Evolutionary conservation across 768 basidiomycete species (phyloP).

Genomic region (Termitomyces sp.): DNA sequence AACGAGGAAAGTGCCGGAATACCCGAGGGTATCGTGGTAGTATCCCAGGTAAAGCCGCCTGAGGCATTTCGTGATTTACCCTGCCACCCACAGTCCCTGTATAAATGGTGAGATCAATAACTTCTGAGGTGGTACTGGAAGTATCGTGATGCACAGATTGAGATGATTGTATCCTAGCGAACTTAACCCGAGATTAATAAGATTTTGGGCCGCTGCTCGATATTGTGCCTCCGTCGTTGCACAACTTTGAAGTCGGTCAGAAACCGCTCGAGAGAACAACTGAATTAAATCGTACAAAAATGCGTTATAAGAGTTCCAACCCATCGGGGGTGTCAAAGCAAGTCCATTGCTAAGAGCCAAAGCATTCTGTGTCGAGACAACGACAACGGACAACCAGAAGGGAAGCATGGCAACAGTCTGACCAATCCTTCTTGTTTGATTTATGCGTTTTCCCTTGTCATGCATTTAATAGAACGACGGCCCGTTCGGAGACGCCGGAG

Average conservation of each 20-base stretch:
- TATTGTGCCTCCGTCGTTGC: slow-evolving; percentile 36
- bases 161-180: slow-evolving; percentile 35
- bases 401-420: slow-evolving; percentile 1
- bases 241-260: slow-evolving; percentile 23
- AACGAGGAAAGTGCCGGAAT: slow-evolving; percentile 32
- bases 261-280: neutral
- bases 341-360: slow-evolving; percentile 33
- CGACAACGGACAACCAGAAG: slow-evolving; percentile 6
- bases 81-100: slow-evolving; percentile 48
- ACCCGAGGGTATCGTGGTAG: slow-evolving; percentile 30
- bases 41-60: slow-evolving; percentile 40
- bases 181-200: slow-evolving; percentile 30
- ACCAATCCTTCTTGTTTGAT: neutral
- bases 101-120: neutral
- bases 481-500: slow-evolving; percentile 2
- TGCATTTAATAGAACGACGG: neutral
- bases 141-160: slow-evolving; percentile 27
- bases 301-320: slow-evolving; percentile 45
- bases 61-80: slow-evolving; percentile 31
- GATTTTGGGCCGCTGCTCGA: slow-evolving; percentile 29
- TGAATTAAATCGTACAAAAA: slow-evolving; percentile 27
- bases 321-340: slow-evolving; percentile 38
- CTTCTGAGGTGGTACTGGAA: neutral
- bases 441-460: neutral
- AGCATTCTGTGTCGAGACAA: slow-evolving; percentile 10